Evolutionary conservation across 768 basidiomycete species (phyloP), one percentile per base, ranked within the genome.

Genomic region (Trametes maxima): DNA sequence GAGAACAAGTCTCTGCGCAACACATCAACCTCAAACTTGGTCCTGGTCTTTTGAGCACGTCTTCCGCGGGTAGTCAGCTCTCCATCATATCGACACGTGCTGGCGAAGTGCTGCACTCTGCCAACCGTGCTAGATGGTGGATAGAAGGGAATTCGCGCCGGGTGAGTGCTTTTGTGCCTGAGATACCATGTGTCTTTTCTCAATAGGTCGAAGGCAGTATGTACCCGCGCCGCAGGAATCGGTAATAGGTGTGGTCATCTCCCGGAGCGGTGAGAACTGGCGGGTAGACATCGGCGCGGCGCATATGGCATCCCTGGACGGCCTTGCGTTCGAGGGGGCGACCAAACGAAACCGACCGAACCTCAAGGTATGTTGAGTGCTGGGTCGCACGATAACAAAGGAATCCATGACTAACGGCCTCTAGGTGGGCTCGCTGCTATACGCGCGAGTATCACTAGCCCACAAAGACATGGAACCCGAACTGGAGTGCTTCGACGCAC

Each of bases 401-500:
- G 8, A 10, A 12, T 45, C 39, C 21, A 48, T 44, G 40, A 43
- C 55, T 64, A 65, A 22, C 46, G 21, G 48, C 57, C 13, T 3
- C 19, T 22, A 98, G 96, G 87, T 98, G 47, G 96, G 96, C 28
- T 85, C 89, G 4, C 75, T 98, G 35, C 83, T 99, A 1, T 98
- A 96, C 72, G 94, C 94, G 0, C 85, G 95, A 24, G 88, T 99
- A 33, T 94, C 94, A 14, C 78, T 96, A 21, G 95, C 97, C 5
- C 94, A 95, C 70, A 92, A 94, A 69, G 95, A 98, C 73, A 95
- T 98, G 92, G 97, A 99, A 56, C 95, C 97, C 0, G 97, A 99
- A 70, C 78, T 99, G 10, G 94, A 97, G 71, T 99, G 97, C 72
- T 93, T 97, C 68, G 93, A 98, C 69, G 92, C 94, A 1, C 90